Percentiles rank a stretch among this genome's conserved stretches.
Conservation (phyloP, 176 grass and related monocot genomes). For the Ensete ventricosum region DNA sequence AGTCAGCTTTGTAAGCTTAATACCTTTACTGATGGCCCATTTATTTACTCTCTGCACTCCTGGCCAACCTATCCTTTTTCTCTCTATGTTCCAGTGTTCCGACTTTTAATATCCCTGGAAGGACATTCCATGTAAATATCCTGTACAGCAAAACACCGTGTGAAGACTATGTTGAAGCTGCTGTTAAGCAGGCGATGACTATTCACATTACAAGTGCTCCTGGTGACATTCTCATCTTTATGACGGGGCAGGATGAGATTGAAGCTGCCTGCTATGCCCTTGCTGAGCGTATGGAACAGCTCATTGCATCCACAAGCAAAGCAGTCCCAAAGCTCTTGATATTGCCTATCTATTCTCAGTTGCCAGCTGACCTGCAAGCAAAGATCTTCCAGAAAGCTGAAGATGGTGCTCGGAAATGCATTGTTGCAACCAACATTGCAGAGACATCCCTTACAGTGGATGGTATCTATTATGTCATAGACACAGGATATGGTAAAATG, state of each 20-base stretch:
- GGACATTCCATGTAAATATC: slow-evolving; percentile 89
- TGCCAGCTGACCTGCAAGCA: slow-evolving; percentile 89
- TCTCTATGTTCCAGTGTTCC: slow-evolving; percentile 46
- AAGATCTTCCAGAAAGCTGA: slow-evolving; percentile 99
- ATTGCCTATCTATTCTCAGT: slow-evolving; percentile 87
- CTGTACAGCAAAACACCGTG: slow-evolving; percentile 95
- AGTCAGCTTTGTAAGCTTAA: not conserved
- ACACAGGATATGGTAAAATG: slow-evolving; percentile 98
- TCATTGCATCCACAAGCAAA: slow-evolving; percentile 71
- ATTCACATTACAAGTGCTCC: slow-evolving; percentile 85
- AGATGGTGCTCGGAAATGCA: slow-evolving; percentile 92
- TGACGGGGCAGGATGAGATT: slow-evolving; percentile 98
- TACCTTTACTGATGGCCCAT: not conserved
- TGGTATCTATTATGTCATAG: slow-evolving; percentile 95
- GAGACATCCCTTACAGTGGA: slow-evolving; percentile 98
- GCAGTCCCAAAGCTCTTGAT: slow-evolving; percentile 78
- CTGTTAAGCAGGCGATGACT: slow-evolving; percentile 91
- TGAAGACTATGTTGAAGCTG: slow-evolving; percentile 96
- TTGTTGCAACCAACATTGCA: slow-evolving; percentile 96
- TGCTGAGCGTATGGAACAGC: slow-evolving; percentile 82
- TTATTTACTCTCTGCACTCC: slow-evolving; percentile 12
- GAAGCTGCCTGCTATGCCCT: slow-evolving; percentile 94
- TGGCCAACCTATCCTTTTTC: slow-evolving; percentile 12
- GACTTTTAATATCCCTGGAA: slow-evolving; percentile 75
- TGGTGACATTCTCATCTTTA: slow-evolving; percentile 90